Base-by-base conservation (phyloP, 306 rosid genomes). In the Cercis canadensis region DNA sequence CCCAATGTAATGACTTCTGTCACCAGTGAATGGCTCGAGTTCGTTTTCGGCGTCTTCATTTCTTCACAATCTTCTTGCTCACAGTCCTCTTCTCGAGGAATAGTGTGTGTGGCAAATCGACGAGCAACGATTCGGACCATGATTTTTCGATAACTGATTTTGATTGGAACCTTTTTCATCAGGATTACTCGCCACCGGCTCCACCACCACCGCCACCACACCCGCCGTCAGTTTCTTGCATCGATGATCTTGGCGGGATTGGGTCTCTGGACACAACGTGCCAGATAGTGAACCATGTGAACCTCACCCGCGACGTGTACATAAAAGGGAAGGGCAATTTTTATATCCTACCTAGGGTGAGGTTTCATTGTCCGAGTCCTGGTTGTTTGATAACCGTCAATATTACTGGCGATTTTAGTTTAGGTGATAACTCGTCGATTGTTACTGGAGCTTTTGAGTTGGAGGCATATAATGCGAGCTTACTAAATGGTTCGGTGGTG, bases 191-290 rank as follows among this genome's bases (percentile, higher is more conserved):
- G 37, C 99, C 99, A 5, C 99, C 99, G 21, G 87, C 99, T 34
- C 99, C 99, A 5, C 99, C 99, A 0, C 99, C 97, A 0, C 99
- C 99, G 2, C 99, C 99, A 45, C 99, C 99, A 10, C 97, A 72
- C 55, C 96, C 97, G 21, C 99, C 99, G 45, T 88, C 96, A 36
- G 96, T 86, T 49, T 95, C 99, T 0, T 95, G 99, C 77, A 72
- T 75, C 50, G 88, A 85, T 69, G 99, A 95, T 87, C 95, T 91
- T 37, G 92, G 85, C 4, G 99, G 99, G 11, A 78, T 87, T 8
- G 99, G 99, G 36, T 78, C 96, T 21, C 80, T 95, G 73, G 99
- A 95, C 83, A 69, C 92, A 57, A 85, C 97, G 70, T 95, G 99
- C 65, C 81, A 84, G 89, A 95, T 95, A 77, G 84, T 71, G 80